Evolutionary conservation across 192 early-diverging fungal genomes (phyloP), one percentile per base, ranked within the genome.

Genomic region (Coemansia asiatica): DNA sequence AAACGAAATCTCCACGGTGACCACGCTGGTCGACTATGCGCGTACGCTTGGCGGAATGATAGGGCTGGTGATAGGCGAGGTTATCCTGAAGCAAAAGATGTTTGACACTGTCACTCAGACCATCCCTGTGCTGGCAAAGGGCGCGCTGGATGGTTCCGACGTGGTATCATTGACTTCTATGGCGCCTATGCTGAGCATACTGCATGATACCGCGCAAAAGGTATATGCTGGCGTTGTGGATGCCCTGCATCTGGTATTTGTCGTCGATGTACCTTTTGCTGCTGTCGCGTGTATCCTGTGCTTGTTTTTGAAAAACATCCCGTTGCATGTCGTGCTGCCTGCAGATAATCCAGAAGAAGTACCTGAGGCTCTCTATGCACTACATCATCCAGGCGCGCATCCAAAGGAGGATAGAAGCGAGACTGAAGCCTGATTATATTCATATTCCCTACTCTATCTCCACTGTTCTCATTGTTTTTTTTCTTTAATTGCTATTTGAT

Each of bases 21-120:
- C 83, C 2, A 74, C 83, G 47, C 54, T 81, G 12, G 56, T 82
- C 47, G 76, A 76, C 55, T 84, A 79, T 66, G 67, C 71, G 44
- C 78, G 79, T 51, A 75, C 74, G 12, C 58, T 82, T 5, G 83
- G 83, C 18, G 83, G 79, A 7, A 77, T 82, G 72, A 64, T 84
- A n/a, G 79, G 79, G 7, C 53, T 84, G 47, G 75, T 79, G 5
- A 68, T 84, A 0, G 75, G 68, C 8, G 69, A 74, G 47, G 71
- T 79, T 8, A 75, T 81, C 18, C 57, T 84, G 33, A 81, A 84
- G 58, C 64, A 81, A 23, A 68, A 73, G 48, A 60, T 84, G 68
- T 75, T 78, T 60, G 66, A 25, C 9, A 68, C 75, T 0, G 66
- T 78, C 2, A 49, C 35, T 7, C 7, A 25, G 46, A 40, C 56